Evolutionary conservation across 2,329 filamentous ascomycete species (phyloP).

Genomic region (Madurella mycetomatis): DNA sequence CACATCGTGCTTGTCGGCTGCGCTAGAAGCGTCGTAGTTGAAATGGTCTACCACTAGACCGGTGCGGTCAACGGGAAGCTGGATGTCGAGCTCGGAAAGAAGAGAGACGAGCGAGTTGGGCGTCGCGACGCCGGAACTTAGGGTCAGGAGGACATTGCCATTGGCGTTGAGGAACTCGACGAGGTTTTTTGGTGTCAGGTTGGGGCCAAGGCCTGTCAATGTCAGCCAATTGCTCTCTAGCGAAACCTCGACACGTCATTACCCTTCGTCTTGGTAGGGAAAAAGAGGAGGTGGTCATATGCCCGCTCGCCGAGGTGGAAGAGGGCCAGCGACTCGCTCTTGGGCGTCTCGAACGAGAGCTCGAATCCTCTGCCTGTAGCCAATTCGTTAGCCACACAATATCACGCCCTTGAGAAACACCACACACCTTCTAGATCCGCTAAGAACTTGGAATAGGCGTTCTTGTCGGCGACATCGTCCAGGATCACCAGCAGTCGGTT

Average conservation of each 20-base stretch:
- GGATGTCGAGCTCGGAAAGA: constrained; percentile 83
- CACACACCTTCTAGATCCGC: constrained; percentile 63
- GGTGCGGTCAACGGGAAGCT: constrained; percentile 79
- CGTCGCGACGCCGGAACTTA: constrained; percentile 67
- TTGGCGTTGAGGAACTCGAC: constrained; percentile 88
- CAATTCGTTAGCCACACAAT: constrained; percentile 23
- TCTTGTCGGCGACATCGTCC: constrained; percentile 77
- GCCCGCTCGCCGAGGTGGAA: constrained; percentile 82
- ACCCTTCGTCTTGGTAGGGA: constrained; percentile 91
- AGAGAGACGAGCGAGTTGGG: constrained; percentile 71
- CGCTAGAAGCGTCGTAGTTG: constrained; percentile 75
- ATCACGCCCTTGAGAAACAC: background rate
- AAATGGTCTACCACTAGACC: constrained; percentile 92
- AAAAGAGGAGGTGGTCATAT: constrained; percentile 86
- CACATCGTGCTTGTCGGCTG: constrained; percentile 81
- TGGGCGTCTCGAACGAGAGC: constrained; percentile 76
- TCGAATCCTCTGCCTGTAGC: constrained; percentile 72
- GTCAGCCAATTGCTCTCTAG: background rate
- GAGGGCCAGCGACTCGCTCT: constrained; percentile 69
- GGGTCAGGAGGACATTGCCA: constrained; percentile 84
- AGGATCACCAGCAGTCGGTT: constrained; percentile 78
- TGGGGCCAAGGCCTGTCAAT: constrained; percentile 71
- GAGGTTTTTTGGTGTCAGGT: constrained; percentile 78
- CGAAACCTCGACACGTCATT: constrained; percentile 20
- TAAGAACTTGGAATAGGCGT: constrained; percentile 76